Conservation (phyloP, 192 early-diverging fungal genomes). For the Allomyces macrogynus region DNA sequence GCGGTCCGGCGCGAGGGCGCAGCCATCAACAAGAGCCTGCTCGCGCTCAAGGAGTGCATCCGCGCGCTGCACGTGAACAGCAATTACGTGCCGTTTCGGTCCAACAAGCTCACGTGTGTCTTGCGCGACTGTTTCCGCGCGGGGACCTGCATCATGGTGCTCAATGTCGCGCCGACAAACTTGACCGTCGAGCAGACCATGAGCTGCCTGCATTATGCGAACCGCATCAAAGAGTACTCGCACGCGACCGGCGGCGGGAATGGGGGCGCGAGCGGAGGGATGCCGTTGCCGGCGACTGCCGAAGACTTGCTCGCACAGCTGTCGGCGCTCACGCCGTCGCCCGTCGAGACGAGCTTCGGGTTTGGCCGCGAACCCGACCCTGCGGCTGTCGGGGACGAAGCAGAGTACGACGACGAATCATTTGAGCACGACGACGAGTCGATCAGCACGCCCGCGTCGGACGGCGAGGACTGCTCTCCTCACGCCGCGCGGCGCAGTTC, state of each 20-base stretch:
- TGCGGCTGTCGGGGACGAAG: neutral
- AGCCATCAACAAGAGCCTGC: slow-evolving; percentile 15
- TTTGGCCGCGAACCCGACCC: neutral
- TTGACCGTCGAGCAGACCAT: slow-evolving; percentile 17
- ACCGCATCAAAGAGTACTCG: neutral
- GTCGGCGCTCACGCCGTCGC: neutral
- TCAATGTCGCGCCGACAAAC: slow-evolving; percentile 15
- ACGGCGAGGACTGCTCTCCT: slow-evolving; percentile 6
- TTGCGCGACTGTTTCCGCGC: slow-evolving; percentile 20
- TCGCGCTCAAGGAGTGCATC: slow-evolving; percentile 26
- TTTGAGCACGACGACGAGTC: neutral
- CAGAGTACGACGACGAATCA: neutral
- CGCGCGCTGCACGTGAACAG: slow-evolving; percentile 10
- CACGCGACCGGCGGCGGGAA: neutral
- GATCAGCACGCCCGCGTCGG: slow-evolving; percentile 1
- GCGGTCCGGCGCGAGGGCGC: neutral
- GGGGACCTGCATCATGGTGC: slow-evolving; percentile 10
- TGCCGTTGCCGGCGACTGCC: too few relatives aligned
- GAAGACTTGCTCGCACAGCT: neutral
- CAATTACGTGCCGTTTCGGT: slow-evolving; percentile 16
- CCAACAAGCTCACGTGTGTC: slow-evolving; percentile 20
- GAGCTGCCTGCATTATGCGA: slow-evolving; percentile 18
- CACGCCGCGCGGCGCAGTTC: slow-evolving; percentile 1
- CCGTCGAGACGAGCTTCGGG: neutral
- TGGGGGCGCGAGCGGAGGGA: too few relatives aligned